Base-by-base conservation (phyloP, 805 yeast genomes). In the Wickerhamomyces xylosicus region DNA sequence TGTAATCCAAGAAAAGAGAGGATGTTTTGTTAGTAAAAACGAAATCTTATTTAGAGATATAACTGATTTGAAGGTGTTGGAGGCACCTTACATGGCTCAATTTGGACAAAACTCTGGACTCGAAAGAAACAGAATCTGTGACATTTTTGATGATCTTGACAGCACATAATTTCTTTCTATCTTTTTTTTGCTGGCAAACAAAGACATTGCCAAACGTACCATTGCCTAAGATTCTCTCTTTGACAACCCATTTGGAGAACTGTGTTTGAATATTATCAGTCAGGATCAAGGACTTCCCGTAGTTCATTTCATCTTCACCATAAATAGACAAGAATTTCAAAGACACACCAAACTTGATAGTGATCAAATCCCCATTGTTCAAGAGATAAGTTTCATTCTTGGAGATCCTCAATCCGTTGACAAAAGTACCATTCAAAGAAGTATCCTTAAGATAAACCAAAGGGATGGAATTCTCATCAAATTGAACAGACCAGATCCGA, bases 191-290 rank as follows among this genome's bases (percentile, higher is more conserved):
- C 31, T 48, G 40, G 5, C 69, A 64, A 19, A 66, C 52, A 41
- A 56, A 59, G 2, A 59, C 80, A 38, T 65, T 64, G 1, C 84
- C 83, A 62, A 74, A 77, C 0, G 80, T 69, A 2, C 83, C 83
- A 38, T 59, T 57, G 0, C 82, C 82, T 21, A 76, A 50, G 4
- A 69, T 47, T 21, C 59, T 59, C 3, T 67, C 50, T 2, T 63
- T 47, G 4, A 74, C 56, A 3, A 38, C 40, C 82, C 82, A 76
- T 11, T 53, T 44, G 2, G 51, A 48, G 11, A 63, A 50, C 8
- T 44, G 41, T 17, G 40, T 40, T 25, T 43, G 41, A 13, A 59
- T 48, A 3, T 45, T 45, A 38, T 55, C 44, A 11, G 47, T 44
- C 11, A 48, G 41, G 11, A 58, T 38, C 17, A 52, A 31, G 16